Conservation (phyloP, 768 basidiomycete species). For the Hemileccinum impolitum region DNA sequence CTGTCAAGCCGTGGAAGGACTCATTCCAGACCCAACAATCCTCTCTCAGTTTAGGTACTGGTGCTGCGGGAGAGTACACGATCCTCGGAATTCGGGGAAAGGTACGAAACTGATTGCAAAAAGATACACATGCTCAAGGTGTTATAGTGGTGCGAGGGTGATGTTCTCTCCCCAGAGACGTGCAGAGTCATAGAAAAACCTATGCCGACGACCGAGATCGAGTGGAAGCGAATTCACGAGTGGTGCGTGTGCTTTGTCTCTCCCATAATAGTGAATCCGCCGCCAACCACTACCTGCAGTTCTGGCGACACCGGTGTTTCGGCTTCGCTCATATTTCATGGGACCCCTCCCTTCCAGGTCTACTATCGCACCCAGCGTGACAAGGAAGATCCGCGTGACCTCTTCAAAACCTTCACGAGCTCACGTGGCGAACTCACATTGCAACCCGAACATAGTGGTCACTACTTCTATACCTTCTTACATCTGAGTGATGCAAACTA, state of each 20-base stretch:
- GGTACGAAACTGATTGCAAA: conserved; percentile 30
- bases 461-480: conserved; percentile 80
- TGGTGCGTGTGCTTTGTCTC: conserved; percentile 48
- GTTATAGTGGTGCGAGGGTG: conserved; percentile 70
- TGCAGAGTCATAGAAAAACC: conserved; percentile 77
- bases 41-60: conserved; percentile 48
- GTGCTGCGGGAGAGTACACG: conserved; percentile 73
- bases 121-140: conserved; percentile 2
- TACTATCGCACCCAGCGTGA: conserved; percentile 74
- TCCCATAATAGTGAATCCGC: conserved; percentile 3
- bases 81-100: conserved; percentile 70
- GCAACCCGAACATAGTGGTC: conserved; percentile 86
- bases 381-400: conserved; percentile 58
- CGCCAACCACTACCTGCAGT: conserved; percentile 35
- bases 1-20: conserved; percentile 61
- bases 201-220: conserved; percentile 76
- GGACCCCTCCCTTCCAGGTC: conserved; percentile 85
- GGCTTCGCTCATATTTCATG: conserved; percentile 81
- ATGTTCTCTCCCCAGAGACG: conserved; percentile 77
- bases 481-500: conserved; percentile 85
- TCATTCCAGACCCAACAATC: conserved; percentile 49
- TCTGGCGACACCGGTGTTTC: conserved; percentile 91
- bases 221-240: conserved; percentile 88
- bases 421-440: conserved; percentile 79
- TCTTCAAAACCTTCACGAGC: conserved; percentile 56